These are phyloP conservation scores for Solanum pennellii DNA, from an alignment of 257 asterid species.

Conservation along the genomic window DNA sequence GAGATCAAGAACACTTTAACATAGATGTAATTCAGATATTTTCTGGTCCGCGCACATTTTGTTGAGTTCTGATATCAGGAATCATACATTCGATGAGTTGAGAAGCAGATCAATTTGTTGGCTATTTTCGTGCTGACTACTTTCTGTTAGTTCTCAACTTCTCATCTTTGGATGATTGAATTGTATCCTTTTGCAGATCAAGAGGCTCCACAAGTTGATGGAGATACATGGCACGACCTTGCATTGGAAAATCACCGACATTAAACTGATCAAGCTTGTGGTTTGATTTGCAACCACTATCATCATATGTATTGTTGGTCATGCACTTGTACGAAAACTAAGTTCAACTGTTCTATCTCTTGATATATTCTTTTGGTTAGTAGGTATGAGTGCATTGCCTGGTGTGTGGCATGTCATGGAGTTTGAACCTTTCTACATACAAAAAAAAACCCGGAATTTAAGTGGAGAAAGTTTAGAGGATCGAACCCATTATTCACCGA, in stretches of 20 bases:
- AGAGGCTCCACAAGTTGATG: slow-evolving; percentile 45
- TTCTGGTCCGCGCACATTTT: background rate
- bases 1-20: background rate
- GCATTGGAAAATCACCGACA: slow-evolving; percentile 37
- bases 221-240: slow-evolving; percentile 60
- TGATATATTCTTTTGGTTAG: background rate
- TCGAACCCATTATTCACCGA: background rate
- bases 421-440: background rate
- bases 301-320: background rate
- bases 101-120: background rate
- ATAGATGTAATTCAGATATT: background rate
- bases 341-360: background rate
- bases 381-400: background rate
- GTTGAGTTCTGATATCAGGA: background rate
- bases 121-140: background rate
- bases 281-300: background rate
- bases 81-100: background rate
- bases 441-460: background rate
- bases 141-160: background rate
- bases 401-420: background rate
- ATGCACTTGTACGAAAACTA: background rate
- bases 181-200: slow-evolving; percentile 32
- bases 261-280: background rate
- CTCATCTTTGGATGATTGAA: background rate
- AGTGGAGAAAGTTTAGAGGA: background rate